Evolutionary conservation across 2,329 filamentous ascomycete genomes (phyloP), one percentile per base, ranked within the genome.

Genomic region (Fonsecaea nubica): DNA sequence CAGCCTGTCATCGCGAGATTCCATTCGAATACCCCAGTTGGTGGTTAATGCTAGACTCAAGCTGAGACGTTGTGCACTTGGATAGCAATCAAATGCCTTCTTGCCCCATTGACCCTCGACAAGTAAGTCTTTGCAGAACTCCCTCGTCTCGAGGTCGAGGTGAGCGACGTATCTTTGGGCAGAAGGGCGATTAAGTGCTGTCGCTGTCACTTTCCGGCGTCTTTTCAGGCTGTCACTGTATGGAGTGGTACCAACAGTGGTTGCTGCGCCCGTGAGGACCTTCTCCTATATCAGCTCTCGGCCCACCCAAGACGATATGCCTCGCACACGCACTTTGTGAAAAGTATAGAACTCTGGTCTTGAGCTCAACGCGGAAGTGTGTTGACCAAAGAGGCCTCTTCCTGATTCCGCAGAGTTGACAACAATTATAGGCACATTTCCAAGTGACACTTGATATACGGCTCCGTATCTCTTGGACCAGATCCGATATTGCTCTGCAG

Each of bases 181-280:
- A 4, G 45, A 50, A 12, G 45, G 45, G 45, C 45, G 45, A 55
- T 90, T 90, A 15, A 90, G 79, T 1, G 88, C 87, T 2, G 86
- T 85, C 0, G 87, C 87, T 1, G 87, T 87, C 13, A 86, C 87
- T 74, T 90, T 90, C 63, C 87, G 81, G 30, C 87, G 80, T 6
- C 86, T 80, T 74, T 89, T 90, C 30, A 89, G 76, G 0, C 85
- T 87, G 2, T 90, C 87, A 61, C 84, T 87, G 72, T 88, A 90
- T 0, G 88, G 88, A 1, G 86, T 87, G 0, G 88, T 90, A 0
- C 88, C 88, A 65, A 90, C 89, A 0, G 87, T 90, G 0, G 87
- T 89, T 4, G 87, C 87, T 0, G 87, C 84, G 8, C 10, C n/a
- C 32, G 25, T 66, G 45, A 50, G 45, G 5, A 50, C 45, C 45